Base-by-base conservation (phyloP, 2,329 filamentous ascomycete species). In the Ophiognomonia clavigignenti-juglandacearum region DNA sequence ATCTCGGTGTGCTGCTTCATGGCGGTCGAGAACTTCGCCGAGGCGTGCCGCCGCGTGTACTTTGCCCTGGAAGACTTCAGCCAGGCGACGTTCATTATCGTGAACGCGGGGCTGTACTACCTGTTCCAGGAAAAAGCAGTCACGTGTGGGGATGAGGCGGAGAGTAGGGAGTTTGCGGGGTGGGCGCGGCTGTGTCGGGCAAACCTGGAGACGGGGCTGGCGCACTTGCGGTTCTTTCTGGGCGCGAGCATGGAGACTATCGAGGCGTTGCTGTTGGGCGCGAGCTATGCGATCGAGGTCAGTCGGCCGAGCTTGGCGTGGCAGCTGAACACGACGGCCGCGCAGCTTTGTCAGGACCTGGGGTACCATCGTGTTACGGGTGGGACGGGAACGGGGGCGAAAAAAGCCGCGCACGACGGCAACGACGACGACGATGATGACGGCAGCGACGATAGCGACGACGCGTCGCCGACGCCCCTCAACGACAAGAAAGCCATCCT, bases 291-390 rank as follows among this genome's bases (percentile, higher is more conserved):
- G 11, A 73, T 84, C 39, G 80, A 85, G 51, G 70, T 75, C 13
- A 81, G 79, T 4, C 77, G 79, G 32, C 78, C 80, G 1, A 80
- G 78, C 0, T 69, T 85, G 4, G 78, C 78, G n/a, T 83, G 80
- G 75, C 75, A 79, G n/a, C 65, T 85, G 16, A 75, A 74, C 20
- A 77, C 74, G 6, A 72, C 73, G 16, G 82, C 81, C 0, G 74
- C 76, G 11, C 72, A 77, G 43, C 67, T 86, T 43, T 83, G 79
- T 53, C 78, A 82, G 55, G 77, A 75, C 0, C 72, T 83, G 4
- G 82, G 82, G 3, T 83, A 80, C 50, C 82, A 85, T 57, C 72
- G 77, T 41, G 56, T 60, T 11, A 64, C 62, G 32, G 59, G 56
- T 3, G 58, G 64, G 26, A 61, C n/a, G n/a, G n/a, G n/a, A n/a